Evolutionary conservation across 345 rosid species (phyloP).

Genomic region (Gossypium anomalum): DNA sequence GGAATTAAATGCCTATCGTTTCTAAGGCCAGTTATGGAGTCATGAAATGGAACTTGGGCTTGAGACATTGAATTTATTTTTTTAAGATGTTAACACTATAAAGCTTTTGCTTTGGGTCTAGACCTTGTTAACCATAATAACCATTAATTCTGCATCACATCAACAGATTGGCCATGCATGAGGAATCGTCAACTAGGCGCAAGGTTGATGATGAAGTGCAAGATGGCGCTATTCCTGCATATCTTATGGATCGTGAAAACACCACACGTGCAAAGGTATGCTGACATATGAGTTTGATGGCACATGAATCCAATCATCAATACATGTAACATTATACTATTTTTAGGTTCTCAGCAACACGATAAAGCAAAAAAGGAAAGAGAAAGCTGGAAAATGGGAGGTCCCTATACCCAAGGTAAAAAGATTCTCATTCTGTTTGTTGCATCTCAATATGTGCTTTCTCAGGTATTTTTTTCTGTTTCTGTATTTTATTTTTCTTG

Average conservation of each 20-base stretch:
- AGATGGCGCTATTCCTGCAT: conserved; percentile 92
- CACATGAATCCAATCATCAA: background rate
- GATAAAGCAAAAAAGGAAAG: conserved; percentile 91
- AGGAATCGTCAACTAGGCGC: conserved; percentile 77
- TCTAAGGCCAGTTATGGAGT: background rate
- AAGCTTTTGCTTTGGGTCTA: background rate
- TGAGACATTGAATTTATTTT: no score
- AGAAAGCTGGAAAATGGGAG: conserved; percentile 96
- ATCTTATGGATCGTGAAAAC: conserved; percentile 87
- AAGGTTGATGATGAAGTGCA: conserved; percentile 79
- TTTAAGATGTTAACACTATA: no score
- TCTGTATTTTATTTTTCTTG: background rate
- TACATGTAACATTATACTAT: conserved; percentile 1
- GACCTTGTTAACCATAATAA: background rate
- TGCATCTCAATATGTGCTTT: background rate
- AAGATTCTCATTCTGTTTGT: background rate
- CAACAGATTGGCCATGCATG: conserved; percentile 81
- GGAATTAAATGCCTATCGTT: background rate
- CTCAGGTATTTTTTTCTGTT: background rate
- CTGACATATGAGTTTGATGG: background rate
- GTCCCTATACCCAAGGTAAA: conserved; percentile 87
- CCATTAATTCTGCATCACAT: background rate
- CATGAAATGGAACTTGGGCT: background rate
- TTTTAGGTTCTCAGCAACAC: conserved; percentile 84
- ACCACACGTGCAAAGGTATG: conserved; percentile 78